Evolutionary conservation across 75 land plant genomes (phyloP).

Genomic region (Sequoia sempervirens): DNA sequence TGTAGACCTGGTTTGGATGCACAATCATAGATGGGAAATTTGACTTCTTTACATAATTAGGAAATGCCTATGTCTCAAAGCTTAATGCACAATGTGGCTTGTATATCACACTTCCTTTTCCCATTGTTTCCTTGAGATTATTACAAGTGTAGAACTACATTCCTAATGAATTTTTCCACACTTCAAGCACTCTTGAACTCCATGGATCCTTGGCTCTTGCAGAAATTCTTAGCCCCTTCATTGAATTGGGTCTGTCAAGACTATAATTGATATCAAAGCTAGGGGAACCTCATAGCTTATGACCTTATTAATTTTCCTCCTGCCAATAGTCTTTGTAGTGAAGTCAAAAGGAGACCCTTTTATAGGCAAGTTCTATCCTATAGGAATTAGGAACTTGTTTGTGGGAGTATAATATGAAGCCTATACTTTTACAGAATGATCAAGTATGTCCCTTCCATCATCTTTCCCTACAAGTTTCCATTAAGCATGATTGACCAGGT

Average conservation of each 20-base stretch:
- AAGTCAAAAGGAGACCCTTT: constrained; percentile 67
- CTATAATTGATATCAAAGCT: constrained; percentile 77
- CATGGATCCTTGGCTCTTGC: constrained; percentile 32
- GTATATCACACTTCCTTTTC: constrained; percentile 54
- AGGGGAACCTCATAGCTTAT: constrained; percentile 6
- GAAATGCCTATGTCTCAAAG: constrained; percentile 72
- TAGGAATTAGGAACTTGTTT: constrained; percentile 55
- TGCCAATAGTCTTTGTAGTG: constrained; percentile 19
- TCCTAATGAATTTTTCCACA: constrained; percentile 49
- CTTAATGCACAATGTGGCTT: constrained; percentile 32
- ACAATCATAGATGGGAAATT: constrained; percentile 73
- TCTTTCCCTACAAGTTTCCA: constrained; percentile 78
- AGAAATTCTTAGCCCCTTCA: constrained; percentile 24
- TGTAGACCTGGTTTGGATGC: constrained; percentile 47
- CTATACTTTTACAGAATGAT: constrained; percentile 35
- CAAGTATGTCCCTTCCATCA: constrained; percentile 45
- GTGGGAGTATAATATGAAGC: constrained; percentile 47
- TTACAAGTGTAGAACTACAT: constrained; percentile 66
- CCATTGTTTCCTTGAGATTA: constrained; percentile 22
- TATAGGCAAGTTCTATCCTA: constrained; percentile 42
- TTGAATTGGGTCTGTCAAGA: constrained; percentile 18
- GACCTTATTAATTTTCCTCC: constrained; percentile 25
- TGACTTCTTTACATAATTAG: constrained; percentile 61
- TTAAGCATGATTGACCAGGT: constrained; percentile 62
- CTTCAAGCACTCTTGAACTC: constrained; percentile 51